Evolutionary conservation across 805 yeast species (phyloP).

Genomic region (Metschnikowia santaceciliae): DNA sequence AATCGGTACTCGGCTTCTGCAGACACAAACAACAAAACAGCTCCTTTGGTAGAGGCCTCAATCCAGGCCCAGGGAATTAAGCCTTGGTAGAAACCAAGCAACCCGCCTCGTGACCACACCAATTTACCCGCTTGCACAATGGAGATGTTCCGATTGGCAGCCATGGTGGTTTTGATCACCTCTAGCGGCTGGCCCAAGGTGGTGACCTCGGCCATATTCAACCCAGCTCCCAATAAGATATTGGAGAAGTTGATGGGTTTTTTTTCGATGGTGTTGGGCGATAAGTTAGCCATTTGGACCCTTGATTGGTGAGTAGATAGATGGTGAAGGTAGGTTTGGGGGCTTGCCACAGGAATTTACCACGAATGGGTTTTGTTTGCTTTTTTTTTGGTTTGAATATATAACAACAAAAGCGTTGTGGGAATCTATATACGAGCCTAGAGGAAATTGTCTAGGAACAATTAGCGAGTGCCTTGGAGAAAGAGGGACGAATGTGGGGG

Average conservation of each 20-base stretch:
- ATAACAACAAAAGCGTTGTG: too few species aligned
- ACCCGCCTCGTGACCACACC: slow-evolving; percentile 93
- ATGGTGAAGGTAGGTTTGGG: background rate
- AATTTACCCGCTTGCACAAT: slow-evolving; percentile 63
- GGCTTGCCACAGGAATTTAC: too few species aligned
- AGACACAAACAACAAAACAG: slow-evolving; percentile 86
- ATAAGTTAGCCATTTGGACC: slow-evolving; percentile 1
- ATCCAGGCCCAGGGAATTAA: slow-evolving; percentile 99
- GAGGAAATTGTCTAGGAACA: too few species aligned
- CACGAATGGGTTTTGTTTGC: too few species aligned
- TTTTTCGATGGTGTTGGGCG: slow-evolving; percentile 47
- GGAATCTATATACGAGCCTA: too few species aligned
- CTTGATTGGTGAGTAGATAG: background rate
- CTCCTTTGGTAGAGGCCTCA: slow-evolving; percentile 99
- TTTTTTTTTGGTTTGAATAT: too few species aligned
- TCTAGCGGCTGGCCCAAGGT: slow-evolving; percentile 96
- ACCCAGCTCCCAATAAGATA: slow-evolving; percentile 88
- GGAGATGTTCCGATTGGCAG: slow-evolving; percentile 80
- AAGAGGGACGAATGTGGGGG: background rate
- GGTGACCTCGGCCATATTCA: slow-evolving; percentile 79
- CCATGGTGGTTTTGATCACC: slow-evolving; percentile 96
- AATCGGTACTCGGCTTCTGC: slow-evolving; percentile 86
- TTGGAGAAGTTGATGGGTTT: slow-evolving; percentile 86
- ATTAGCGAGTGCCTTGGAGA: background rate
- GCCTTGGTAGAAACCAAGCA: slow-evolving; percentile 92